Base-by-base conservation (phyloP, 2,329 filamentous ascomycete genomes). In the Aspergillus caelatus region DNA sequence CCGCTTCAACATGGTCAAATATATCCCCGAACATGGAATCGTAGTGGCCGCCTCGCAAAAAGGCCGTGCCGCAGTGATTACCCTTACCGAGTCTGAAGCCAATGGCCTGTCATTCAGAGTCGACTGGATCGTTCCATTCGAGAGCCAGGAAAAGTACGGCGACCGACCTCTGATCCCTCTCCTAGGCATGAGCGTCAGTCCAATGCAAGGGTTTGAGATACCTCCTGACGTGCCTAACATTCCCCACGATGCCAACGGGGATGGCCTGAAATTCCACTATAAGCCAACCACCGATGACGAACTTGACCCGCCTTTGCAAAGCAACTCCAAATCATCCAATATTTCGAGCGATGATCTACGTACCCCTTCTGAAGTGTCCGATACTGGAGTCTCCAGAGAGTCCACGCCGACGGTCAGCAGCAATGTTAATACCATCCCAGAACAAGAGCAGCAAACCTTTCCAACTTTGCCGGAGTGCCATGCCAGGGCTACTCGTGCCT, bases 11-110 rank as follows among this genome's bases (percentile, higher is more conserved):
- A 84, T 87, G 80, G 76, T 82, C 28, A 81, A 83, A 14, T 83
- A 87, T 58, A 83, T 90, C 19, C 85, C 86, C 0, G 83, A 87
- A 43, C 77, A 89, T 6, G 86, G 86, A 4, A 75, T 89, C 53
- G 82, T 89, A 32, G 74, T 88, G 30, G 78, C 86, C 2, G 88
- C 82, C 0, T 84, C 83, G 1, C 86, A 88, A 54, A 83, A 84
- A 60, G 87, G 87, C 4, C 82, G 85, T 5, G 85, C 82, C 23
- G 83, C 82, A 4, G 75, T 89, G 2, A 80, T 88, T 54, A 78
- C 82, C 0, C 76, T 89, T 23, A 86, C 84, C 3, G 70, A 75
- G 64, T 71, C 74, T 41, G 62, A 71, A 53, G 66, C 72, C 19
- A 74, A 72, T 21, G 75, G 74, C 60, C 65, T 82, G 63, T 79